Evolutionary conservation across 1,284 basidiomycete species (phyloP), one percentile per base, ranked within the genome.

Genomic region (Rhodofomes roseus): DNA sequence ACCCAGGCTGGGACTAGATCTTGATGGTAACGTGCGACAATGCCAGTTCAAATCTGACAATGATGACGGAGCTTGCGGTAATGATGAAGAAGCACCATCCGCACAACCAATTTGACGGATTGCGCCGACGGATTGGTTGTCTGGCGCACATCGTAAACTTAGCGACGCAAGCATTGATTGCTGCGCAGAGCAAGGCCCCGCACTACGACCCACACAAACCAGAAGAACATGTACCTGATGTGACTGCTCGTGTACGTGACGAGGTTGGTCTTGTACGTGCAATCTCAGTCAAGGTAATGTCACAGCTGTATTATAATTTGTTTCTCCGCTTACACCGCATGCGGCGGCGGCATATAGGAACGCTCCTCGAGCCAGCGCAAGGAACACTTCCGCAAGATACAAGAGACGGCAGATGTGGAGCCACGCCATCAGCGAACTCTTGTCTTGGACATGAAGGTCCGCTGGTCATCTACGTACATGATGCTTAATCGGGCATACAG

Each of bases 381-480:
- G 58, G 62, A 72, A 52, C 51, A 68, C 9, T 75, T 73, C 51
- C 54, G 58, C 5, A 58, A 62, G 5, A 56, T 76, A 22, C 74
- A 76, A 52, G 37, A 16, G 1, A 20, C 57, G 5, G 39, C 40
- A 5, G 57, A 41, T 5, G 57, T 43, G 4, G 43, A 14, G 20
- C 20, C 34, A n/a, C n/a, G 27, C n/a, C 34, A 36, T 9, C 53
- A 36, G 12, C 55, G 66, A 23, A 60, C 56, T 23, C 62, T 74
- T 3, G 62, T 77, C 2, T 63, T 78, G 29, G 74, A 79, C 58
- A 79, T 78, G 76, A 67, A 65, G 23, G 70, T 79, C 41, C 64
- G 72, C 0, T 80, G 77, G 78, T 79, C 74, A 2, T 78, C 76
- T 27, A 77, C 71, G 4, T 76, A 69, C 62, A 25, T 66, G 0